phyloP scores from a whole-genome alignment of 1,284 basidiomycete species.

The Trichosporon asahii region DNA sequence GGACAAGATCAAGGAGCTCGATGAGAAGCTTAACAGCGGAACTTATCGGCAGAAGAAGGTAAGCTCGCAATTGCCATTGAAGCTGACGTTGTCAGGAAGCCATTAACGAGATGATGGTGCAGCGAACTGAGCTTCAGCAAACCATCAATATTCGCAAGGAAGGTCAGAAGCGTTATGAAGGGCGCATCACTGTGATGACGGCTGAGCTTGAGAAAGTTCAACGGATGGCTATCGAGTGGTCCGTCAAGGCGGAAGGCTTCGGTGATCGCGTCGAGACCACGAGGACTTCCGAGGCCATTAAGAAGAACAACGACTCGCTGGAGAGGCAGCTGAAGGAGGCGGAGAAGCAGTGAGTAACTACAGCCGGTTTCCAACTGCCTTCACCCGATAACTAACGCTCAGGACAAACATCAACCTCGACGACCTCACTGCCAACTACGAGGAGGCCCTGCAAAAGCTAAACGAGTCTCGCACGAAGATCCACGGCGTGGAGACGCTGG shows the following conservation, averaged over 20 bases:
- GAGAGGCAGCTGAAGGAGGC: conserved; percentile 66
- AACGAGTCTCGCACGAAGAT: conserved; percentile 46
- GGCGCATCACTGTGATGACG: neutral
- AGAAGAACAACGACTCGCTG: conserved; percentile 63
- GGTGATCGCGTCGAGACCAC: conserved; percentile 58
- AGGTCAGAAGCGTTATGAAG: neutral
- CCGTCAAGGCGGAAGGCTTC: conserved; percentile 49
- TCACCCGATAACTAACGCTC: neutral
- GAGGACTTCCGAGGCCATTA: conserved; percentile 59
- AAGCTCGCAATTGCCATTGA: neutral
- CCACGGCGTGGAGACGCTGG: neutral
- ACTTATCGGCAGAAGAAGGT: conserved; percentile 4
- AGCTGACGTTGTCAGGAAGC: neutral
- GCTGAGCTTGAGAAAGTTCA: neutral
- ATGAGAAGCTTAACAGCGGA: conserved; percentile 64
- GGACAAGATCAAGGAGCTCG: conserved; percentile 58
- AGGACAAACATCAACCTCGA: conserved; percentile 75
- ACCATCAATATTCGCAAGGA: neutral
- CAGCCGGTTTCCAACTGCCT: no score
- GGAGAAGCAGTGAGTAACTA: conserved; percentile 60
- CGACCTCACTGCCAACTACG: conserved; percentile 67
- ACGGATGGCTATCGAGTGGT: neutral
- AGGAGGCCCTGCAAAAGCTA: conserved; percentile 33
- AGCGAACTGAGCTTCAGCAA: neutral
- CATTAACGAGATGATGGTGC: neutral